Percentiles rank a stretch among this genome's conserved stretches.
phyloP scores from a whole-genome alignment of 2,329 filamentous ascomycete genomes.

The Phaeoacremonium minimum region DNA sequence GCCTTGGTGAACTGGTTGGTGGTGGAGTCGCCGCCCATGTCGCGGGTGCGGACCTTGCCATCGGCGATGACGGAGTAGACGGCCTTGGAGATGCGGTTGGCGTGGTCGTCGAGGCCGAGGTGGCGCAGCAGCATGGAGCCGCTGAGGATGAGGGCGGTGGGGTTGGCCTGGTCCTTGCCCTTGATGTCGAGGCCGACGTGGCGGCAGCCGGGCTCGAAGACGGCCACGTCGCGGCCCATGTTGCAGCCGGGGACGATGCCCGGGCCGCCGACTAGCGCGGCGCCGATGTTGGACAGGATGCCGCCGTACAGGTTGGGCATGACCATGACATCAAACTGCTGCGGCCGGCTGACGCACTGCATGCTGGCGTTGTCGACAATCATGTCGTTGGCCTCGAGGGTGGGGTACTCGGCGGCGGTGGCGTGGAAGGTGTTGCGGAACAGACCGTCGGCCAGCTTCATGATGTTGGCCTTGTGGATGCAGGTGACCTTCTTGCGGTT shows the following conservation, averaged over 20 bases:
- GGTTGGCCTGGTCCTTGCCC: constrained; percentile 99
- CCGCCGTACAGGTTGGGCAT: constrained; percentile 99
- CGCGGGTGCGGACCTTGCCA: constrained; percentile 82
- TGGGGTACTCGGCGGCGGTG: constrained; percentile 91
- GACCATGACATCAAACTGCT: constrained; percentile 99
- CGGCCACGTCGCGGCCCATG: constrained; percentile 97
- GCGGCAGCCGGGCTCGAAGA: constrained; percentile 98
- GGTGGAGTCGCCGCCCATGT: constrained; percentile 88
- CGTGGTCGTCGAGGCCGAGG: constrained; percentile 94
- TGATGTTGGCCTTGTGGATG: constrained; percentile 99
- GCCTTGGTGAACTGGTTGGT: constrained; percentile 95
- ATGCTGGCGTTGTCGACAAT: constrained; percentile 99
- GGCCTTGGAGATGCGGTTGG: constrained; percentile 94
- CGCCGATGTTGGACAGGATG: constrained; percentile 98
- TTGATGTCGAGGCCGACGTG: constrained; percentile 99
- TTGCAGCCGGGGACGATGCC: constrained; percentile 98
- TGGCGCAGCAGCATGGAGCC: constrained; percentile 97
- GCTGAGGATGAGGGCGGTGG: constrained; percentile 89
- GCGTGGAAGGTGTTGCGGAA: constrained; percentile 97
- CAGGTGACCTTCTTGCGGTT: constrained; percentile 99
- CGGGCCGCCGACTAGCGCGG: constrained; percentile 92
- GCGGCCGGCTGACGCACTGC: constrained; percentile 93
- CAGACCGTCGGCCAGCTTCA: constrained; percentile 98
- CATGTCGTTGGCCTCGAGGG: constrained; percentile 96
- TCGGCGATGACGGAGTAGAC: constrained; percentile 77